A percentile compares a stretch with the other conserved stretches of the same genome.
These are phyloP conservation scores for Candida michaelii DNA, from an alignment of 805 yeast genomes.

Conservation along the genomic window DNA sequence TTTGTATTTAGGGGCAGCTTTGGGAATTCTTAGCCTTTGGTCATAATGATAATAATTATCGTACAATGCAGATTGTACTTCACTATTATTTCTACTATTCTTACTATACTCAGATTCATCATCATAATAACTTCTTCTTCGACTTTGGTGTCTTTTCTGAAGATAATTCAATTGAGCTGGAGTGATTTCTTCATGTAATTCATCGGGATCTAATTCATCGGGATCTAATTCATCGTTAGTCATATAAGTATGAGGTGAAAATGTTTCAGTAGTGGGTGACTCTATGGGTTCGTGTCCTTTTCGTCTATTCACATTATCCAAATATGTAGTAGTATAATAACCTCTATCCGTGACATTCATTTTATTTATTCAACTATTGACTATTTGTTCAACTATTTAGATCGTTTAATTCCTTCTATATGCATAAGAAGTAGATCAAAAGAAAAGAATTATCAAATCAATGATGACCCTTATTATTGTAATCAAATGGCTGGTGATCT, in stretches of 20 bases:
- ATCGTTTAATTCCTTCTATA: too few species aligned
- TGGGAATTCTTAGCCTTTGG: conserved; percentile 7
- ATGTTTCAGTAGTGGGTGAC: neutral
- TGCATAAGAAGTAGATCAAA: too few species aligned
- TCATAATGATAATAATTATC: conserved; percentile 9
- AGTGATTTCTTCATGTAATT: conserved; percentile 34
- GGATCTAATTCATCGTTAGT: conserved; percentile 12
- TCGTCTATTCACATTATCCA: conserved; percentile 21
- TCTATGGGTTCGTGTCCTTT: neutral
- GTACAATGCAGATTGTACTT: conserved; percentile 8
- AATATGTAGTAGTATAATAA: conserved; percentile 38
- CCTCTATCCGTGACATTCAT: conserved; percentile 45
- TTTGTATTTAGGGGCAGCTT: neutral
- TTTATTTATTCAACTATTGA: too few species aligned
- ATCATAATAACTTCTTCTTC: conserved; percentile 10
- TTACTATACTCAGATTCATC: neutral
- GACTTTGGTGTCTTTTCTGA: conserved; percentile 16
- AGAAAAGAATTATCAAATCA: neutral
- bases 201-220: conserved; percentile 23
- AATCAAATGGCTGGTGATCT: conserved; percentile 8
- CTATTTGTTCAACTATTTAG: too few species aligned
- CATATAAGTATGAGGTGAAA: conserved; percentile 7
- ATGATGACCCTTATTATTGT: neutral
- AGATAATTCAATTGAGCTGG: conserved; percentile 38
- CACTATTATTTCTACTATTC: neutral